Conservation (phyloP, 1,284 basidiomycete species). For the Albatrellus sp. region DNA sequence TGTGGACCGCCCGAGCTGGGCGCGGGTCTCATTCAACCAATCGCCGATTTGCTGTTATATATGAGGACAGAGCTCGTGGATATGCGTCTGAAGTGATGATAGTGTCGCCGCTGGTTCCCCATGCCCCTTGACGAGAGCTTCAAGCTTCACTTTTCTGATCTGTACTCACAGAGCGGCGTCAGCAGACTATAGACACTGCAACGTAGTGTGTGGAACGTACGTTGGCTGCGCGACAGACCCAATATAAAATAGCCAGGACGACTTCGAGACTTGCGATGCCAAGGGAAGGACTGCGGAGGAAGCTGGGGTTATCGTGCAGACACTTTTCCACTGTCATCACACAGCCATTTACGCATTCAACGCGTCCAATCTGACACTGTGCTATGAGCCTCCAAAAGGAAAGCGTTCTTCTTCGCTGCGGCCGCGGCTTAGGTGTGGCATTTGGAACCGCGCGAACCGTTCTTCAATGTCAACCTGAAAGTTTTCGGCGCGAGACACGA, state of each 20-base stretch:
- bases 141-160: conserved; percentile 1
- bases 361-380: not conserved
- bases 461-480: conserved; percentile 17
- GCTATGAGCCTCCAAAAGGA: conserved; percentile 10
- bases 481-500: conserved; percentile 21
- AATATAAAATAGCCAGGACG: too few species aligned
- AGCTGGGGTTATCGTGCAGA: too few species aligned
- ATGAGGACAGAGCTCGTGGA: conserved; percentile 4
- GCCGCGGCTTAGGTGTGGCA: conserved; percentile 3
- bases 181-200: too few species aligned
- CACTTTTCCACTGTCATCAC: too few species aligned
- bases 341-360: too few species aligned
- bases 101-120: not conserved
- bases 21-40: too few species aligned
- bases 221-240: too few species aligned
- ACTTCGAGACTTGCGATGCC: too few species aligned
- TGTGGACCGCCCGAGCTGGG: too few species aligned
- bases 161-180: not conserved
- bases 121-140: conserved; percentile 1
- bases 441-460: conserved; percentile 15
- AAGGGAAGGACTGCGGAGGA: too few species aligned
- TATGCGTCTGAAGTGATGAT: conserved; percentile 1
- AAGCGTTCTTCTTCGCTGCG: not conserved
- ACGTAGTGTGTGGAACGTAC: too few species aligned
- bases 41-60: conserved; percentile 3